Evolutionary conservation across 768 basidiomycete species (phyloP).

Genomic region (Psilocybe subaeruginosa): DNA sequence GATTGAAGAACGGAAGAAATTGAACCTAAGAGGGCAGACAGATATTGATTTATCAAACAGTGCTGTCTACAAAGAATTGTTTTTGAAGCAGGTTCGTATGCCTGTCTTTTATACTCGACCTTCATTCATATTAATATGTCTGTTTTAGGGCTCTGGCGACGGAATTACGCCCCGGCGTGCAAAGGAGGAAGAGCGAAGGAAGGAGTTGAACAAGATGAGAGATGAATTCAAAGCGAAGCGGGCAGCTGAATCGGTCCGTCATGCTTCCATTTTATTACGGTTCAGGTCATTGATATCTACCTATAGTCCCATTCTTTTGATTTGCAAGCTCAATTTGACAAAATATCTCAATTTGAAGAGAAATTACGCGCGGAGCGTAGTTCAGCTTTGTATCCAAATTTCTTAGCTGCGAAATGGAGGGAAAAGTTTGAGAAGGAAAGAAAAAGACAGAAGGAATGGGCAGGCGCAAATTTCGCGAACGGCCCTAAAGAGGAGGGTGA

Average conservation of each 20-base stretch:
- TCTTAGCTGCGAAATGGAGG: conserved; percentile 59
- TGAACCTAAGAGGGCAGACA: conserved; percentile 42
- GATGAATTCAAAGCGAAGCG: conserved; percentile 68
- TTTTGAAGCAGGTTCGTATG: conserved; percentile 48
- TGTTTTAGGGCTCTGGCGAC: conserved; percentile 10
- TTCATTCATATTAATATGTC: not conserved
- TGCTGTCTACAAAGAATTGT: conserved; percentile 65
- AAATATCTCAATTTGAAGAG: conserved; percentile 67
- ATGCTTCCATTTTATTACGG: not conserved
- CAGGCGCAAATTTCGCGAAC: conserved; percentile 30
- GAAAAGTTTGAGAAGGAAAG: conserved; percentile 51
- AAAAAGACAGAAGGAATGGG: conserved; percentile 34
- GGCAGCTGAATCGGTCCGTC: conserved; percentile 54
- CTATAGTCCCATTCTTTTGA: conserved; percentile 52
- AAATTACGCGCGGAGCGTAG: conserved; percentile 50
- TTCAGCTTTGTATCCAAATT: conserved; percentile 63
- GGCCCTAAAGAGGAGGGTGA: conserved; percentile 45
- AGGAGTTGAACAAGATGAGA: conserved; percentile 68
- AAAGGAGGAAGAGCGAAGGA: conserved; percentile 69
- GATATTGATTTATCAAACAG: conserved; percentile 69
- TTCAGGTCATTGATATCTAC: not conserved
- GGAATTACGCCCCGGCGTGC: conserved; percentile 33
- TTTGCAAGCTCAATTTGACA: conserved; percentile 61
- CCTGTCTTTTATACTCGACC: not conserved
- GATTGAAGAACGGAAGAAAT: conserved; percentile 23